These are phyloP conservation scores for Orbilia javanica DNA, from an alignment of 2,329 filamentous ascomycete genomes.

Conservation along the genomic window DNA sequence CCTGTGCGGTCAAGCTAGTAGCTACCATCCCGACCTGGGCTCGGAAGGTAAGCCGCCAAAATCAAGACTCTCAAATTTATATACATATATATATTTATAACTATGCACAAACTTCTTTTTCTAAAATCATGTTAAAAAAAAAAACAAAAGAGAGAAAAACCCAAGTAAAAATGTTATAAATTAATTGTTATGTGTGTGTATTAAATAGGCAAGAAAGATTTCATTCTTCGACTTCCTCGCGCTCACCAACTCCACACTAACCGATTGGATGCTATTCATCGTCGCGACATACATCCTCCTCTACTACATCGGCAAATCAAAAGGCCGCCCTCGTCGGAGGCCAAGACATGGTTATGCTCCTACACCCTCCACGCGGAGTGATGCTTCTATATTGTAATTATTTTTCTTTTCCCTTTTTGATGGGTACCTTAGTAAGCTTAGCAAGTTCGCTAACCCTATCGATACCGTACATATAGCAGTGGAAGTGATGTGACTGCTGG, in stretches of 20 bases:
- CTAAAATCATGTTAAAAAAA: no score
- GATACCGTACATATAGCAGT: no score
- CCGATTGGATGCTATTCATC: slow-evolving; percentile 9
- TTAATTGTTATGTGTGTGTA: no score
- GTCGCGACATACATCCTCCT: background rate
- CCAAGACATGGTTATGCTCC: background rate
- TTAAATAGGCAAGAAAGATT: background rate
- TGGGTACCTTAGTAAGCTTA: no score
- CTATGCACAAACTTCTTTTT: no score
- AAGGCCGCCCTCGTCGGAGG: background rate
- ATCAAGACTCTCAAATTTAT: background rate
- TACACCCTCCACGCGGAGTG: background rate
- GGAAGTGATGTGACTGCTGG: no score
- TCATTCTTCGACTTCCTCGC: slow-evolving; percentile 1
- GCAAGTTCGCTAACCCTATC: no score
- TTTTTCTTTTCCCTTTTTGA: no score
- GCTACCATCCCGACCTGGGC: slow-evolving; percentile 16
- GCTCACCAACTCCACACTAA: background rate
- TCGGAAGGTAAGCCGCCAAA: slow-evolving; percentile 5
- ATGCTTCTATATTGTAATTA: no score
- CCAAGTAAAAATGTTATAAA: background rate
- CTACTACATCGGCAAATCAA: background rate
- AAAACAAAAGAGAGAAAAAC: background rate
- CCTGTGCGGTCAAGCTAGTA: slow-evolving; percentile 9
- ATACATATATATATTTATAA: no score